phyloP scores from a whole-genome alignment of 73 alveolate genomes.

The Paramecium tetraurelia region DNA sequence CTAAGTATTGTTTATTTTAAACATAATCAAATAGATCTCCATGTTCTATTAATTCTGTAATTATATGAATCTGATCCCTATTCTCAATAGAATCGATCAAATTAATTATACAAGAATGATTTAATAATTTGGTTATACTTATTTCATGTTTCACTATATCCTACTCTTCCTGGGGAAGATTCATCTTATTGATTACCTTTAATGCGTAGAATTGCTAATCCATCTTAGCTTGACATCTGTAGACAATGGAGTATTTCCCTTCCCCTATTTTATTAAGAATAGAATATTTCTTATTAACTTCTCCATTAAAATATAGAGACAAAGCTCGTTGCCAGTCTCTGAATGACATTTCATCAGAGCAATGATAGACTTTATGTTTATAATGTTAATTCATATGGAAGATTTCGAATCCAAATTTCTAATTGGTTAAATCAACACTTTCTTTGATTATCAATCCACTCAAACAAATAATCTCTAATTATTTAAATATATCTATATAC shows the following conservation, averaged over 20 bases:
- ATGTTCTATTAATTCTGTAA: not conserved
- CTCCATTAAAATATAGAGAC: constrained; percentile 10
- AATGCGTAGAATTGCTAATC: not conserved
- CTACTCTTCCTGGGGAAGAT: not conserved
- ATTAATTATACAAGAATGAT: constrained; percentile 23
- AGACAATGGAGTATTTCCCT: not conserved
- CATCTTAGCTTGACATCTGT: not conserved
- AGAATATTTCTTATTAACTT: constrained; percentile 1
- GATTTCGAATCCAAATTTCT: constrained; percentile 23
- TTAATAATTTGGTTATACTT: not conserved
- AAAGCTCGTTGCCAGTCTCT: constrained; percentile 10
- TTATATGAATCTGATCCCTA: not conserved
- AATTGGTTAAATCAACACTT: not conserved
- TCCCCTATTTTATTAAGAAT: constrained; percentile 2
- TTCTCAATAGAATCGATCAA: not conserved
- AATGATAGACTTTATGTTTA: not conserved
- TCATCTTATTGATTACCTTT: not conserved
- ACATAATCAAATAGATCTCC: constrained; percentile 45
- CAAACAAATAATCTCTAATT: constrained; percentile 12
- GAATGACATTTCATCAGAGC: not conserved
- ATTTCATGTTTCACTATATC: constrained; percentile 15
- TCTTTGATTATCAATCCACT: not conserved
- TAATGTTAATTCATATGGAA: not conserved
- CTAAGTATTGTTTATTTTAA: not conserved
- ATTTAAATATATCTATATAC: not conserved